Evolutionary conservation across 2,329 filamentous ascomycete genomes (phyloP).

Genomic region (Sporothrix phasma): DNA sequence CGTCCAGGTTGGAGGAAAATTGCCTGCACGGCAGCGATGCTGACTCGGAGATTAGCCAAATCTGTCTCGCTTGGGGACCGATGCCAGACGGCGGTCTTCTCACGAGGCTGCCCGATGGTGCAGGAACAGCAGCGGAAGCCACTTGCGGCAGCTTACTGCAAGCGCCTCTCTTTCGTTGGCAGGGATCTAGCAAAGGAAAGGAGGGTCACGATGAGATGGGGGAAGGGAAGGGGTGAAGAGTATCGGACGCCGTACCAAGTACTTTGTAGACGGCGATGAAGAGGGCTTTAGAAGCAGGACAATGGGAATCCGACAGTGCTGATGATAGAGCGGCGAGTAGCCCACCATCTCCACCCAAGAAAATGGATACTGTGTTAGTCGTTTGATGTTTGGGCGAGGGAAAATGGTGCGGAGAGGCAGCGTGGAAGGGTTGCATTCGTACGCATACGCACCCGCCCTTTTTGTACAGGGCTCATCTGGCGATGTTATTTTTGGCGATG

Average conservation of each 20-base stretch:
- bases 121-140: neutral
- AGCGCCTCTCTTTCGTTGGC: neutral
- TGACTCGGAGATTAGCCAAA: neutral
- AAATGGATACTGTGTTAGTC: too few species aligned
- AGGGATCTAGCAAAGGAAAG: neutral
- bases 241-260: too few species aligned
- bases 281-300: neutral
- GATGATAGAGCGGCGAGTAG: neutral
- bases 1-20: too few species aligned
- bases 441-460: constrained; percentile 3
- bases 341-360: neutral
- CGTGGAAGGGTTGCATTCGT: neutral
- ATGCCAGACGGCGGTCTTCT: neutral
- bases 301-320: neutral
- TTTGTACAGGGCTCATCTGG: neutral
- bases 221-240: too few species aligned
- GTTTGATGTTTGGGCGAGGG: neutral
- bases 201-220: too few species aligned
- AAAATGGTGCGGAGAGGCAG: neutral
- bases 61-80: neutral
- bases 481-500: constrained; percentile 11
- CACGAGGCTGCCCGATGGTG: neutral
- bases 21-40: too few species aligned
- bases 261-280: neutral
- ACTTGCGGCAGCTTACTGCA: neutral